Evolutionary conservation across 2,329 filamentous ascomycete genomes (phyloP), one percentile per base, ranked within the genome.

Genomic region (Lomentospora prolificans): DNA sequence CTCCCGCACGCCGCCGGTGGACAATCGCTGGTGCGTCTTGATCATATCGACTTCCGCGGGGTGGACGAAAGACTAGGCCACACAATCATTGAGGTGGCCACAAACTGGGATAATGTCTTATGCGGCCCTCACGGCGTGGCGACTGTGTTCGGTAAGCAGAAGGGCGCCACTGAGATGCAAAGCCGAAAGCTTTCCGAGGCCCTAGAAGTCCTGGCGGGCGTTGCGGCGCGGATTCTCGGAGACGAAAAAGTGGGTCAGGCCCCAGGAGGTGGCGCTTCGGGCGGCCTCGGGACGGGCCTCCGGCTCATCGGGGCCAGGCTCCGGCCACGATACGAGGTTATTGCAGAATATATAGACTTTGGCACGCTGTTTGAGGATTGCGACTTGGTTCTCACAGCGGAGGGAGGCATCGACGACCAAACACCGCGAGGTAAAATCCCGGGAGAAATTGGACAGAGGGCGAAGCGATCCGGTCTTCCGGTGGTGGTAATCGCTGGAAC

Each of bases 401-500:
- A 80, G 60, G 76, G 77, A 1, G 74, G 75, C 8, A 70, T 80
- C 14, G 77, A 80, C 59, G 69, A 71, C 50, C 77, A 79, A 59
- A 78, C 75, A 0, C 72, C 75, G 0, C 66, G 69, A 46, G 77
- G 77, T 2, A 80, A 80, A 61, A 78, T 80, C 59, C 76, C 77
- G 7, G 75, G 72, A 3, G 76, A 79, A 61, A 70, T 80, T 25
- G 77, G 75, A 8, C 65, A 69, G 54, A 69, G 75, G 8, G 76
- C 76, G 3, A 75, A 72, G 61, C 64, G 65, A 53, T 69, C 69
- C 58, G 69, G 70, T 3, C 66, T 75, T 3, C 75, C 75, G 0
- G 76, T 79, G 2, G 64, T 71, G 41, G 69, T 68, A 10, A 66
- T 71, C 51, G 69, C 67, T 2, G 69, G 69, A 2, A 71, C 67